Conservation (phyloP, 768 basidiomycete species). For the Auriscalpium microsporum region DNA sequence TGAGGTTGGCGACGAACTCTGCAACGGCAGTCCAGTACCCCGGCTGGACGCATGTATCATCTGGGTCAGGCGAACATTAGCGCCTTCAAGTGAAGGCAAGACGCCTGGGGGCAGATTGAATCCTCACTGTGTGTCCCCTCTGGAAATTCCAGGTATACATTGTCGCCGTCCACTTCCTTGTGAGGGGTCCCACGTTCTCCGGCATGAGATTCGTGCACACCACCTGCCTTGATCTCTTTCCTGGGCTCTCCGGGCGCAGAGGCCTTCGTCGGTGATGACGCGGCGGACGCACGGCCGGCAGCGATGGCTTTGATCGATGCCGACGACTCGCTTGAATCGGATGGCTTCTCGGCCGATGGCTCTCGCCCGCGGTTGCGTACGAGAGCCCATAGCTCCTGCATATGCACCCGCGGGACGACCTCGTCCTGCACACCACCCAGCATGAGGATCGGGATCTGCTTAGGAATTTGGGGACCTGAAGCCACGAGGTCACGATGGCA, state of each 20-base stretch:
- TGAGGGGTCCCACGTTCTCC: slow-evolving; percentile 2
- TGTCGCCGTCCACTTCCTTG: slow-evolving; percentile 11
- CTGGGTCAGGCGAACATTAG: slow-evolving; percentile 4
- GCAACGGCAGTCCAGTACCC: slow-evolving; percentile 23
- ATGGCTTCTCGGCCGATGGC: not conserved
- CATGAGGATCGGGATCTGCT: slow-evolving; percentile 68
- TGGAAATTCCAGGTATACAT: slow-evolving; percentile 19
- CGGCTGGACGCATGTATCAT: slow-evolving; percentile 24
- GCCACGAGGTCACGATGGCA: slow-evolving; percentile 16
- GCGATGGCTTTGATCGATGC: not conserved
- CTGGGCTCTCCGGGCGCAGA: slow-evolving; percentile 3
- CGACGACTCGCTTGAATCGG: not conserved
- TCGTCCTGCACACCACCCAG: slow-evolving; percentile 68
- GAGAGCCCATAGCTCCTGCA: slow-evolving; percentile 65
- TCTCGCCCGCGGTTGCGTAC: slow-evolving; percentile 22
- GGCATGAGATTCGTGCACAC: slow-evolving; percentile 1
- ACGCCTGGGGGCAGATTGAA: not conserved
- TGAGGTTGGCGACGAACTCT: slow-evolving; percentile 16
- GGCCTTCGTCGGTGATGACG: not conserved
- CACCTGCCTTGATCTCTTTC: not conserved
- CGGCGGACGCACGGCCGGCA: not conserved
- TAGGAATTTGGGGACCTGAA: slow-evolving; percentile 39
- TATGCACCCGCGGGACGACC: slow-evolving; percentile 68
- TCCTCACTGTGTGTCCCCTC: slow-evolving; percentile 23
- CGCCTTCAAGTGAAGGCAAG: not conserved